Conservation (phyloP, 805 yeast genomes). For the Brettanomyces bruxellensis region DNA sequence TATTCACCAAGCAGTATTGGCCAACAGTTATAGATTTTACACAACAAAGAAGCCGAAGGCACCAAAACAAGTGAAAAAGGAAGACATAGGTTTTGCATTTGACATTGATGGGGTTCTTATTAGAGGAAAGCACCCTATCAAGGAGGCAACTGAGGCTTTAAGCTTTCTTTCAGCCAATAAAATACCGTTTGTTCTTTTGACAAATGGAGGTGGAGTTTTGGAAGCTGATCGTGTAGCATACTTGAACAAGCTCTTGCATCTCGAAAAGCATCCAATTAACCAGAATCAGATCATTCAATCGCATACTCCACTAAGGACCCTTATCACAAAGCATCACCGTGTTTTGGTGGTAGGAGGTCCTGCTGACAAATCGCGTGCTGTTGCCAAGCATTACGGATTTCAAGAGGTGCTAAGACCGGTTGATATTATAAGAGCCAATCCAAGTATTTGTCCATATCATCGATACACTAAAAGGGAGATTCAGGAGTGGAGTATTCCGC, state of each 20-base stretch:
- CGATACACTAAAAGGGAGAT: conserved; percentile 38
- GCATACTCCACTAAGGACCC: conserved; percentile 74
- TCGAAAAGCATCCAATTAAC: conserved; percentile 34
- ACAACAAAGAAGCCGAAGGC: too few relatives aligned
- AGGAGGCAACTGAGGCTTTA: conserved; percentile 51
- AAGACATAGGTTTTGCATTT: conserved; percentile 24
- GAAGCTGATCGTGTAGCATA: conserved; percentile 54
- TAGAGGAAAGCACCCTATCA: conserved; percentile 61
- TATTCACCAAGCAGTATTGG: too few relatives aligned
- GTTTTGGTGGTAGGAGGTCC: conserved; percentile 85
- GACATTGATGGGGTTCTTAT: conserved; percentile 82
- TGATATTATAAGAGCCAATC: conserved; percentile 55
- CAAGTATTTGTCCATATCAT: conserved; percentile 63
- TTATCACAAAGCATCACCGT: conserved; percentile 43
- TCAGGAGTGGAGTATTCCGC: conserved; percentile 30
- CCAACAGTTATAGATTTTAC: too few relatives aligned
- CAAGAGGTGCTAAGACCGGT: conserved; percentile 62
- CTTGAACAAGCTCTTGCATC: conserved; percentile 31
- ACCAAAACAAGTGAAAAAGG: not conserved
- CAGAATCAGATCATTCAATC: conserved; percentile 69
- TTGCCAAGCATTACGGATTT: conserved; percentile 74
- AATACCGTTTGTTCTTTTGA: conserved; percentile 74
- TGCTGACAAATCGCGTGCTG: conserved; percentile 61
- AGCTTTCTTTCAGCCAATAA: conserved; percentile 34
- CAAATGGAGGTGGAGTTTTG: conserved; percentile 83